Evolutionary conservation across 1,284 basidiomycete genomes (phyloP).

Genomic region (Rhodotorula sp.): DNA sequence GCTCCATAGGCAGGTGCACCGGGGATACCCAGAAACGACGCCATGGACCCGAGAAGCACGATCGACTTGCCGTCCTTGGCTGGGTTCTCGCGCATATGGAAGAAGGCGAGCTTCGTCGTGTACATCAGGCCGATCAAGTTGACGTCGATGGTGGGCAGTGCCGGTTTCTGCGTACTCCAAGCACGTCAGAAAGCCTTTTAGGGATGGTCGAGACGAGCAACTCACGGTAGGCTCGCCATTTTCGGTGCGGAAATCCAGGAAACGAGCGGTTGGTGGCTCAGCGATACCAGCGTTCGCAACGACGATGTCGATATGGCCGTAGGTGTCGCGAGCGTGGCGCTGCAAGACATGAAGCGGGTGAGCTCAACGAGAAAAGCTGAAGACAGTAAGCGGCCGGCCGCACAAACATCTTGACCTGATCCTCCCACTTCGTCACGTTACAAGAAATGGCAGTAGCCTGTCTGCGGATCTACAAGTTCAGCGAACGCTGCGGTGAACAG

Average conservation of each 20-base stretch:
- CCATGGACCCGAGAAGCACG: conserved; percentile 60
- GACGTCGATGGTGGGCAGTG: conserved; percentile 55
- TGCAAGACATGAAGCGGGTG: not conserved
- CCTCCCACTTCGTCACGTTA: conserved; percentile 60
- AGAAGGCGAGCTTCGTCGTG: conserved; percentile 42
- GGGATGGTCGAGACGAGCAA: not conserved
- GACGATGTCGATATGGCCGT: conserved; percentile 45
- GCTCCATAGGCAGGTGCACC: conserved; percentile 56
- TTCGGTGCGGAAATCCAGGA: conserved; percentile 10
- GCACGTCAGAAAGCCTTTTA: not conserved
- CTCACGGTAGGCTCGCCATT: conserved; percentile 28
- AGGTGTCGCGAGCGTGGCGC: conserved; percentile 49
- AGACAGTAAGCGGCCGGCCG: conserved; percentile 46
- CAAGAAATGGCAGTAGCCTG: conserved; percentile 54
- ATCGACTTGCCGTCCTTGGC: conserved; percentile 46
- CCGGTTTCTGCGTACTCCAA: conserved; percentile 52
- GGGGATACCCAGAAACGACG: conserved; percentile 54
- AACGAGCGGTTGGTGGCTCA: conserved; percentile 49
- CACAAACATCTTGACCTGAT: conserved; percentile 59
- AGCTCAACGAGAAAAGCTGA: too few relatives aligned
- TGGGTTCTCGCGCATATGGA: conserved; percentile 28
- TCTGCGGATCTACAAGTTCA: conserved; percentile 38
- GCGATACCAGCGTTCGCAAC: conserved; percentile 60
- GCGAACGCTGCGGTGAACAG: not conserved
- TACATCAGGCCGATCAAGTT: conserved; percentile 58